Percentiles rank a stretch among this genome's conserved stretches.
phyloP scores from a whole-genome alignment of 306 rosid species.

The Pterocarpus santalinus region DNA sequence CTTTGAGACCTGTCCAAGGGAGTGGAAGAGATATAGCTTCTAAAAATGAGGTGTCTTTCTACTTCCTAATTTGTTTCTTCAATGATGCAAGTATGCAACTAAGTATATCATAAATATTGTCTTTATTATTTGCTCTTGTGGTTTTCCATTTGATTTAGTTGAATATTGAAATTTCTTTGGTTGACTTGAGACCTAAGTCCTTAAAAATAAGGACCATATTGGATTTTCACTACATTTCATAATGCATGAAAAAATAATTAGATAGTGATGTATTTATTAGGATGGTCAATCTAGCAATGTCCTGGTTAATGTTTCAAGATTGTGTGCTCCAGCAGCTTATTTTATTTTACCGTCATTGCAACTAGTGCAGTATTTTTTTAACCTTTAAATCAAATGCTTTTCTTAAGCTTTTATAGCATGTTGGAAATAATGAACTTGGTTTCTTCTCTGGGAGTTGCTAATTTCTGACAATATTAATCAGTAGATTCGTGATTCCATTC shows the following conservation, averaged over 20 bases:
- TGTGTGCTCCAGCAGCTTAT: not conserved
- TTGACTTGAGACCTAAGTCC: not conserved
- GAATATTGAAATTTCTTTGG: slow-evolving; percentile 4
- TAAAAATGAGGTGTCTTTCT: slow-evolving; percentile 77
- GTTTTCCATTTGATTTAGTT: slow-evolving; percentile 1
- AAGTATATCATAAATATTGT: not conserved
- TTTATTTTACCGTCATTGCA: slow-evolving; percentile 13
- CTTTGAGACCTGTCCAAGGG: slow-evolving; percentile 86
- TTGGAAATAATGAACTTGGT: slow-evolving; percentile 13
- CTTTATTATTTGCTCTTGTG: slow-evolving; percentile 39
- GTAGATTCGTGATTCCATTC: slow-evolving; percentile 90
- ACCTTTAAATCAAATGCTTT: not conserved
- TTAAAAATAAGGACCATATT: not conserved
- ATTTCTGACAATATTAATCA: slow-evolving; percentile 42
- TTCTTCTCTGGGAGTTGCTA: slow-evolving; percentile 41
- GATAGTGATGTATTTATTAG: slow-evolving; percentile 1
- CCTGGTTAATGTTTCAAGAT: not conserved
- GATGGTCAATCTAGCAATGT: slow-evolving; percentile 9
- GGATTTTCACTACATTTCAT: slow-evolving; percentile 19
- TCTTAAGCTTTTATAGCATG: slow-evolving; percentile 6
- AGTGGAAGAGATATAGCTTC: slow-evolving; percentile 74
- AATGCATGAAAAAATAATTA: not conserved
- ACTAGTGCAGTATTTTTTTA: not conserved
- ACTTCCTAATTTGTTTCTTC: slow-evolving; percentile 10
- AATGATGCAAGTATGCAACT: slow-evolving; percentile 16